Evolutionary conservation across 192 early-diverging fungal species (phyloP).

Genomic region (Diversispora epigaea): DNA sequence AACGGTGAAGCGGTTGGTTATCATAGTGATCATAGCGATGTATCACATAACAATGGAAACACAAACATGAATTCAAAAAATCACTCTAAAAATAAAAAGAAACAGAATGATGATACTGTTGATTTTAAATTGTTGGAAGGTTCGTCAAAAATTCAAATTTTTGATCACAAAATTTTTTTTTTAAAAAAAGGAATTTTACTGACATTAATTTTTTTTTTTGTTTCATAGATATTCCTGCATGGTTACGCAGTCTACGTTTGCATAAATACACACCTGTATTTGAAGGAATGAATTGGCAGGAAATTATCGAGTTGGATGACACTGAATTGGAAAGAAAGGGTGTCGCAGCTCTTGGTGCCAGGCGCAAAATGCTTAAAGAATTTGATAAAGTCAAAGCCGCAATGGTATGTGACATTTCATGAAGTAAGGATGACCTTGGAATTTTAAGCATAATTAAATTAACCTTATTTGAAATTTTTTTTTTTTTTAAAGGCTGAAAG

Average conservation of each 20-base stretch:
- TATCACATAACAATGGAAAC: conserved; percentile 33
- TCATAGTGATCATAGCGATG: conserved; percentile 42
- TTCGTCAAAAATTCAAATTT: conserved; percentile 35
- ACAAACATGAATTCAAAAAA: conserved; percentile 41
- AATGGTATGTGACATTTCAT: conserved; percentile 18
- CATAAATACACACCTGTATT: conserved; percentile 96
- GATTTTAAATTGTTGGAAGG: conserved; percentile 74
- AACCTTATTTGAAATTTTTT: no score
- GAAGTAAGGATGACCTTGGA: no score
- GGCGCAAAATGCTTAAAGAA: conserved; percentile 95
- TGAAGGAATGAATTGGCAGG: conserved; percentile 82
- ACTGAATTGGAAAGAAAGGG: conserved; percentile 79
- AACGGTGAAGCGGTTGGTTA: conserved; percentile 33
- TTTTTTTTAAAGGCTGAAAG: not conserved
- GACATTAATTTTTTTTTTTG: not conserved
- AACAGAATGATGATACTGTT: conserved; percentile 71
- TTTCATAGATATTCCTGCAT: conserved; percentile 82
- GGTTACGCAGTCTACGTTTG: conserved; percentile 88
- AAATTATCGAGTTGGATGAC: conserved; percentile 84
- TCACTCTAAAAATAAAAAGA: conserved; percentile 57
- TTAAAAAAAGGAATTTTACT: not conserved
- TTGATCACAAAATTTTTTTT: not conserved
- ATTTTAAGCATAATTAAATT: no score
- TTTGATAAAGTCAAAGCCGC: conserved; percentile 76
- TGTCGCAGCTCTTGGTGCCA: conserved; percentile 90